Percentiles rank a stretch among this genome's conserved stretches.
phyloP scores from a whole-genome alignment of 352 stramenopile genomes.

The Albugo candida region DNA sequence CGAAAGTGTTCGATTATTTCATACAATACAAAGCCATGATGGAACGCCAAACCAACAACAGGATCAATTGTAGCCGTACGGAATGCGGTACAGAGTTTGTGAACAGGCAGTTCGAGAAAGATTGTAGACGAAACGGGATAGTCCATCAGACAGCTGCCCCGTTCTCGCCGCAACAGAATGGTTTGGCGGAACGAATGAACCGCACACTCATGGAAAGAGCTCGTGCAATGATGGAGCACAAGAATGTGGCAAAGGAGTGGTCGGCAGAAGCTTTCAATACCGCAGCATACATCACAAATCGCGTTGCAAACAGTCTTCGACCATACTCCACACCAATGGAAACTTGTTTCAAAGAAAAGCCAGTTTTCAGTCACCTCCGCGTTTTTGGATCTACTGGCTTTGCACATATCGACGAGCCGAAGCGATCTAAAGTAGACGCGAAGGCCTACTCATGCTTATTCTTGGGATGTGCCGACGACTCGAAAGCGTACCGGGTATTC shows the following conservation, averaged over 20 bases:
- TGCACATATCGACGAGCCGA: conserved; percentile 4
- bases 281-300: too few species aligned
- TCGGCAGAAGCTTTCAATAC: too few species aligned
- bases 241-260: conserved; percentile 2
- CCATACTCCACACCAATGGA: background rate
- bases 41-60: background rate
- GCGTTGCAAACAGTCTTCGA: too few species aligned
- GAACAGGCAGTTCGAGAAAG: background rate
- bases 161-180: conserved; percentile 10
- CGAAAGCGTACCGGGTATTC: conserved; percentile 9
- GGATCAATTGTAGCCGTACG: conserved; percentile 4
- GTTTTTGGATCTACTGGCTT: conserved; percentile 7
- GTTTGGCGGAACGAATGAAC: conserved; percentile 11
- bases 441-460: conserved; percentile 11
- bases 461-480: conserved; percentile 8
- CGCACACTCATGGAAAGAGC: conserved; percentile 6
- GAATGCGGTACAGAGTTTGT: conserved; percentile 12
- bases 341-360: background rate
- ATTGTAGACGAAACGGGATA: conserved; percentile 1
- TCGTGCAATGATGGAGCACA: conserved; percentile 6
- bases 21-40: conserved; percentile 2
- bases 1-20: conserved; percentile 6
- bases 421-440: conserved; percentile 7
- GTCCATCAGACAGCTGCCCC: conserved; percentile 9
- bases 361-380: conserved; percentile 6